Evolutionary conservation across 2,329 filamentous ascomycete genomes (phyloP).

Genomic region (Davidsoniella virescens): DNA sequence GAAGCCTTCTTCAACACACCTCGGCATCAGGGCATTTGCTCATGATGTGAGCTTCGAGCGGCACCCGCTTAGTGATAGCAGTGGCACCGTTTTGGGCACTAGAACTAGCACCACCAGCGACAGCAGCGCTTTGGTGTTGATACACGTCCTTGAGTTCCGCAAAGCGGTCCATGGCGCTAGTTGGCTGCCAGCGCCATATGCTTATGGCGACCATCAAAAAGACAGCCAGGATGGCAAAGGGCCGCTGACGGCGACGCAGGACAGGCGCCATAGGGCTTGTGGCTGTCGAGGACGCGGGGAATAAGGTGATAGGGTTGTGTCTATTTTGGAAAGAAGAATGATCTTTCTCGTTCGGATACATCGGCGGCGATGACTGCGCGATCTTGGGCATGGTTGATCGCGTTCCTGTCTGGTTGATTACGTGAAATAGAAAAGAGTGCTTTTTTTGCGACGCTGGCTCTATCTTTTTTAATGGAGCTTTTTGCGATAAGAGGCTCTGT

Average conservation of each 20-base stretch:
- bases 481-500: too few relatives aligned
- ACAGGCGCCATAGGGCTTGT: neutral
- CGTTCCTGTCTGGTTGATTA: too few relatives aligned
- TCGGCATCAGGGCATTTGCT: slow-evolving; percentile 87
- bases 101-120: neutral
- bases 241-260: slow-evolving; percentile 4
- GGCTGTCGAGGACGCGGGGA: neutral
- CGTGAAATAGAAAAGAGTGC: too few relatives aligned
- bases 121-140: slow-evolving; percentile 1
- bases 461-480: too few relatives aligned
- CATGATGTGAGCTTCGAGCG: slow-evolving; percentile 91
- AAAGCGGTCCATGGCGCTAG: slow-evolving; percentile 1
- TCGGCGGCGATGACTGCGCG: too few relatives aligned
- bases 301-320: neutral
- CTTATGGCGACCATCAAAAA: neutral
- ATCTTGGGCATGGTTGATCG: too few relatives aligned
- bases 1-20: slow-evolving; percentile 21
- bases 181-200: slow-evolving; percentile 7
- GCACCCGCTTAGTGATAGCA: slow-evolving; percentile 32
- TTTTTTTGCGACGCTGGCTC: too few relatives aligned
- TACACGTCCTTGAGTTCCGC: slow-evolving; percentile 2
- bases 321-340: too few relatives aligned
- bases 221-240: slow-evolving; percentile 1
- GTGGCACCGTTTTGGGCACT: too few relatives aligned
- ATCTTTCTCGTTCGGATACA: too few relatives aligned